A percentile compares a stretch with the other conserved stretches of the same genome.
Evolutionary conservation across 1,284 basidiomycete genomes (phyloP).

Genomic region (Calocybe gambosa): DNA sequence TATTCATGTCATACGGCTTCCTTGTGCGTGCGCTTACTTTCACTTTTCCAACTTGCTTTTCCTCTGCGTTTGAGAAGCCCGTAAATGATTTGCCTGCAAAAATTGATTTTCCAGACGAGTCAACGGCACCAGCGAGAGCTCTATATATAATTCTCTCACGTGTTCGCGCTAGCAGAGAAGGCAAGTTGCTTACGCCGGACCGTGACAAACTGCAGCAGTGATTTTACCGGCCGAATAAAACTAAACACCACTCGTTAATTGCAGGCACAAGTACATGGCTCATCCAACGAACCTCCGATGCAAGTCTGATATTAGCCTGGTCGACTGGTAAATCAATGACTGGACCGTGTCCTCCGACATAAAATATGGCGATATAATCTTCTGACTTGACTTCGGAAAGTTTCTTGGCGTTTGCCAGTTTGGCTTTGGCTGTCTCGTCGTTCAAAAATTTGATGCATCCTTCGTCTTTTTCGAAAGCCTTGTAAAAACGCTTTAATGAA

Average conservation of each 20-base stretch:
- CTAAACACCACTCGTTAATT: slow-evolving; percentile 22
- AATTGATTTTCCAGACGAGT: slow-evolving; percentile 52
- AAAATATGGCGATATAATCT: slow-evolving; percentile 74
- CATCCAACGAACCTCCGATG: slow-evolving; percentile 39
- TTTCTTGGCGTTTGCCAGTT: slow-evolving; percentile 36
- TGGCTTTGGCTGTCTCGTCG: slow-evolving; percentile 50
- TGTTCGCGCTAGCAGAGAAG: not conserved
- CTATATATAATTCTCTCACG: slow-evolving; percentile 18
- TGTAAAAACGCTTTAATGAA: not conserved
- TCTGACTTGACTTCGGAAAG: slow-evolving; percentile 34
- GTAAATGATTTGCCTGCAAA: slow-evolving; percentile 58
- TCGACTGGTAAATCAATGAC: slow-evolving; percentile 63
- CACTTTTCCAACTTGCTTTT: slow-evolving; percentile 41
- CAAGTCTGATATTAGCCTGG: slow-evolving; percentile 51
- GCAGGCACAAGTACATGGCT: not conserved
- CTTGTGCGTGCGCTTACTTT: slow-evolving; percentile 23
- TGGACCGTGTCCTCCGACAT: slow-evolving; percentile 73
- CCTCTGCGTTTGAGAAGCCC: slow-evolving; percentile 70
- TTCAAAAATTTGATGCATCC: slow-evolving; percentile 57
- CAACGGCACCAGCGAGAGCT: slow-evolving; percentile 50
- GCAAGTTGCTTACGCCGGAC: slow-evolving; percentile 42
- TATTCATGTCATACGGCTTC: not conserved
- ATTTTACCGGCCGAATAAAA: slow-evolving; percentile 59
- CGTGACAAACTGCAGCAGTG: slow-evolving; percentile 70
- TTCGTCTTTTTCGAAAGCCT: slow-evolving; percentile 59